Percentiles rank a stretch among this genome's conserved stretches.
Conservation (phyloP, 805 yeast genomes). For the Kurtzmaniella fragi region DNA sequence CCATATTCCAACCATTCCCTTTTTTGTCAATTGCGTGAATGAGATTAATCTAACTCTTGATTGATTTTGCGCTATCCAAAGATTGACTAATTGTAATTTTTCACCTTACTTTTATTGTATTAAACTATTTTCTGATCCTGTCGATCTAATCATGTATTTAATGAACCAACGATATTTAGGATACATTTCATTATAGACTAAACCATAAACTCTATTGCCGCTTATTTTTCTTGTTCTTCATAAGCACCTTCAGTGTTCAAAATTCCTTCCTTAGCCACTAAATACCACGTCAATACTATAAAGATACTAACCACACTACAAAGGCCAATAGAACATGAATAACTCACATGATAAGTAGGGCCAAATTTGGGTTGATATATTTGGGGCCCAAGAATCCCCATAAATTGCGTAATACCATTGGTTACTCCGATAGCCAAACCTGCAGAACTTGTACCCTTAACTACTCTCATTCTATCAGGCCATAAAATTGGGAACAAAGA, state of each 20-base stretch:
- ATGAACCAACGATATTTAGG: too few species aligned
- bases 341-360: conserved; percentile 9
- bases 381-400: conserved; percentile 12
- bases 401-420: conserved; percentile 8
- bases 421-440: conserved; percentile 12
- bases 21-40: too few species aligned
- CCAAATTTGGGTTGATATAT: conserved; percentile 13
- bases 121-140: too few species aligned
- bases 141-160: too few species aligned
- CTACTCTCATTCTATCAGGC: conserved; percentile 14
- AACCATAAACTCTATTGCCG: too few species aligned
- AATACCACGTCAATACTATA: conserved; percentile 9
- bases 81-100: too few species aligned
- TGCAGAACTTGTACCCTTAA: conserved; percentile 9
- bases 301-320: conserved; percentile 6
- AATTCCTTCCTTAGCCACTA: conserved; percentile 8
- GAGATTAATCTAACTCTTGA: too few species aligned
- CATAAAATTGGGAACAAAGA: conserved; percentile 11
- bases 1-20: too few species aligned
- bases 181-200: too few species aligned
- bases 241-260: conserved; percentile 12
- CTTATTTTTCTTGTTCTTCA: not conserved
- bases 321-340: conserved; percentile 8
- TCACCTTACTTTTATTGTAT: too few species aligned
- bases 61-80: too few species aligned